These are phyloP conservation scores for Claviceps quebecensis DNA, from an alignment of 2,329 filamentous ascomycete genomes.

Conservation along the genomic window DNA sequence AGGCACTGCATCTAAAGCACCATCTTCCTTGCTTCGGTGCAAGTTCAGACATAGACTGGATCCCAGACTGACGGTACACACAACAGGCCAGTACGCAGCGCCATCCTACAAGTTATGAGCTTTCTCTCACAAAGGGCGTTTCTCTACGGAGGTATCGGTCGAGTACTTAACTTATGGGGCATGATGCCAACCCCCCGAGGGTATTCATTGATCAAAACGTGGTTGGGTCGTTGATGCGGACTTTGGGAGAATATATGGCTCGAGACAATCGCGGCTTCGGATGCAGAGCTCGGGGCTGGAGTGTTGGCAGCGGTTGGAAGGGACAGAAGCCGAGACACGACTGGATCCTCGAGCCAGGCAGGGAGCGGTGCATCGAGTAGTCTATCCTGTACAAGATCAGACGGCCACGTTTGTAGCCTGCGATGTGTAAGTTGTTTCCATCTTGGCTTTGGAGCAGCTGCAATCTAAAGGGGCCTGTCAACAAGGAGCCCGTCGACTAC, in stretches of 20 bases:
- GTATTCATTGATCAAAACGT: constrained; percentile 92
- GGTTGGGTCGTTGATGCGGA: constrained; percentile 68
- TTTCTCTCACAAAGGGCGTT: constrained; percentile 7
- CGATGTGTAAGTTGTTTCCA: constrained; percentile 87
- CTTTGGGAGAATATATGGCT: constrained; percentile 43
- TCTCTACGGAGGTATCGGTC: constrained; percentile 5
- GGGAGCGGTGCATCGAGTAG: constrained; percentile 65
- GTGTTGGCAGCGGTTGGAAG: constrained; percentile 24
- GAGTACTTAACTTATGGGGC: constrained; percentile 58
- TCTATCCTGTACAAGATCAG: constrained; percentile 62
- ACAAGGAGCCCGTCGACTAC: background rate
- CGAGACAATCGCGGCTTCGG: background rate
- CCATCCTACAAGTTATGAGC: constrained; percentile 48
- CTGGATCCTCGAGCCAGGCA: constrained; percentile 55
- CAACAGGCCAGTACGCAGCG: constrained; percentile 69
- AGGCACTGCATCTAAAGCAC: constrained; percentile 37
- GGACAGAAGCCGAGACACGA: constrained; percentile 48
- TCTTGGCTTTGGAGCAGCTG: constrained; percentile 53
- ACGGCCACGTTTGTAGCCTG: constrained; percentile 82
- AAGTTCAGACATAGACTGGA: constrained; percentile 66
- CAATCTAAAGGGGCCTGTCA: constrained; percentile 28
- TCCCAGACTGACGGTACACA: constrained; percentile 81
- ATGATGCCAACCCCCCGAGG: constrained; percentile 82
- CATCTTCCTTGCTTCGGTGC: constrained; percentile 47
- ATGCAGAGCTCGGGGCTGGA: background rate